A percentile compares a stretch with the other conserved stretches of the same genome.
phyloP scores from a whole-genome alignment of 2,329 filamentous ascomycete genomes.

The Pseudophaeomoniella oleicola region DNA sequence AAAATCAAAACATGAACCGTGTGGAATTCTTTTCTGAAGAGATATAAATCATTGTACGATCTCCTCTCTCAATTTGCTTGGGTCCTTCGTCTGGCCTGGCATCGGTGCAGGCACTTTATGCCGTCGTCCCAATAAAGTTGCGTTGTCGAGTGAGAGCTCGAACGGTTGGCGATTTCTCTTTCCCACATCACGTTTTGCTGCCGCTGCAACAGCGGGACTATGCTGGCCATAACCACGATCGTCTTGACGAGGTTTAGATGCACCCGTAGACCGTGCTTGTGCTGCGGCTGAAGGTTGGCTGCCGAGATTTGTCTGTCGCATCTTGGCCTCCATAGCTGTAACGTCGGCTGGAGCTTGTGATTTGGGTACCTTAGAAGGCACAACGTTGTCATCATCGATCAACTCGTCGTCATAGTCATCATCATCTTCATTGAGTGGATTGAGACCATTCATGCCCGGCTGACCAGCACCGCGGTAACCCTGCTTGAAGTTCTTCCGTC shows the following conservation, averaged over 20 bases:
- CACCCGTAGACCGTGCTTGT: slow-evolving; percentile 40
- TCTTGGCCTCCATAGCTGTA: slow-evolving; percentile 67
- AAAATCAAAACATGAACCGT: no score
- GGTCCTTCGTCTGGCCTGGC: slow-evolving; percentile 3
- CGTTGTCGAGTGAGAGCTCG: slow-evolving; percentile 81
- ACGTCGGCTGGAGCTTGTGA: slow-evolving; percentile 44
- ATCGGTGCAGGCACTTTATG: slow-evolving; percentile 8
- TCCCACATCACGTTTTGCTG: slow-evolving; percentile 67
- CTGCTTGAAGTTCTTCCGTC: slow-evolving; percentile 68
- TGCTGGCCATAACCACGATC: slow-evolving; percentile 75
- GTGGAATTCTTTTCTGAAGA: no score
- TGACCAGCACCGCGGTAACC: slow-evolving; percentile 43
- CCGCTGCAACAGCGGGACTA: slow-evolving; percentile 66
- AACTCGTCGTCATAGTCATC: slow-evolving; percentile 53
- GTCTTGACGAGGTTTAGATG: slow-evolving; percentile 25
- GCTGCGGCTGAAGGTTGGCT: slow-evolving; percentile 42
- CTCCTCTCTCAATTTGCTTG: slow-evolving; percentile 13
- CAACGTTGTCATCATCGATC: slow-evolving; percentile 36
- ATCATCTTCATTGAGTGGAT: slow-evolving; percentile 49
- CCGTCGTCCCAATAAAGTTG: slow-evolving; percentile 68
- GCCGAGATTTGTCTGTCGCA: slow-evolving; percentile 67
- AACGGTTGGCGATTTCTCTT: slow-evolving; percentile 66
- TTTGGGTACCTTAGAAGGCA: slow-evolving; percentile 53
- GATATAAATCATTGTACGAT: slow-evolving; percentile 5
- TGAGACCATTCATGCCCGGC: slow-evolving; percentile 48